Conservation (phyloP, 2,329 filamentous ascomycete species). For the Capronia americana region DNA sequence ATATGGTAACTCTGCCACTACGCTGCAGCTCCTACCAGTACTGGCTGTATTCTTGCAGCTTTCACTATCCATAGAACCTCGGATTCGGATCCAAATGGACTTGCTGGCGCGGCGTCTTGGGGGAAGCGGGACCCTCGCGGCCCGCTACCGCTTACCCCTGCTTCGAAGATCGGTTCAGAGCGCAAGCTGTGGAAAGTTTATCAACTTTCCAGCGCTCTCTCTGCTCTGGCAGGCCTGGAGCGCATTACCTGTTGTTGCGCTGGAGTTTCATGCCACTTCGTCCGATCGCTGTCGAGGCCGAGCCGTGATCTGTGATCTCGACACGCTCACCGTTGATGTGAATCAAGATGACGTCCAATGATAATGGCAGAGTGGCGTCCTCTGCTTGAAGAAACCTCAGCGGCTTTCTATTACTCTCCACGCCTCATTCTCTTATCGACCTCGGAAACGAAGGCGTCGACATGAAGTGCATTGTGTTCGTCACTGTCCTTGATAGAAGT, state of each 20-base stretch:
- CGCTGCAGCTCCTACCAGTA: neutral
- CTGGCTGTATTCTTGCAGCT: neutral
- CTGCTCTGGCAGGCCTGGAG: neutral
- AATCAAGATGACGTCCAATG: neutral
- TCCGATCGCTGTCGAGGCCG: neutral
- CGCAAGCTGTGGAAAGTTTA: neutral
- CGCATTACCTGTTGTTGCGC: neutral
- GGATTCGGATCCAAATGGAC: neutral
- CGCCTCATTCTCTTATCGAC: neutral
- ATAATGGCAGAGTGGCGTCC: neutral
- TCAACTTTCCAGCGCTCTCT: neutral
- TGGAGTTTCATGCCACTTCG: neutral
- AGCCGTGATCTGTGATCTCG: neutral
- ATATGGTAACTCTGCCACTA: neutral
- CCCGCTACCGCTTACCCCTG: constrained; percentile 22
- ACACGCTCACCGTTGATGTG: neutral
- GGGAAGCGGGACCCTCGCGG: constrained; percentile 12
- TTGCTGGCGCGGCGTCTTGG: neutral
- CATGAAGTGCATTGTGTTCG: neutral
- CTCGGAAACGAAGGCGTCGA: neutral
- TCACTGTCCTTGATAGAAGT: neutral
- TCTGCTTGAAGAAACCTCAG: neutral
- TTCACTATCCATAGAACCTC: neutral
- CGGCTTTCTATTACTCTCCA: neutral
- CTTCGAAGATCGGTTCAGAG: neutral